These are phyloP conservation scores for Jaapia argillacea DNA, from an alignment of 768 basidiomycete genomes.

Conservation along the genomic window DNA sequence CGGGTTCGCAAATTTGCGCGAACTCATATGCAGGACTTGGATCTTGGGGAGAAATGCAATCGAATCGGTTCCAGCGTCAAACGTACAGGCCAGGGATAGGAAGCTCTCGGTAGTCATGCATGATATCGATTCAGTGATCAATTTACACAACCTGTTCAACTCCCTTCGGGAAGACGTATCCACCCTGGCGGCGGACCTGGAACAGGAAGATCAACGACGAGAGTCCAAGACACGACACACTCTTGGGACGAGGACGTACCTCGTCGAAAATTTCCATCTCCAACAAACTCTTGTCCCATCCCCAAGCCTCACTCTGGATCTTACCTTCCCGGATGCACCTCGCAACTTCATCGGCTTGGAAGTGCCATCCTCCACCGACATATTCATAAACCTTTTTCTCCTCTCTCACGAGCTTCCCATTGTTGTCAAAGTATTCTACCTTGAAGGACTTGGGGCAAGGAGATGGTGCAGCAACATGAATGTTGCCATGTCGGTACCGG, in stretches of 20 bases:
- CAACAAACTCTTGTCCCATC: slow-evolving; percentile 68
- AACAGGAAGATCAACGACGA: too few relatives aligned
- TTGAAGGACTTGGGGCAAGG: slow-evolving; percentile 58
- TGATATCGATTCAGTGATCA: too few relatives aligned
- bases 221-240: not conserved
- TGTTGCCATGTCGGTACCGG: slow-evolving; percentile 65
- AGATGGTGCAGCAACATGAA: slow-evolving; percentile 54
- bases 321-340: slow-evolving; percentile 66
- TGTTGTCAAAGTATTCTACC: slow-evolving; percentile 48
- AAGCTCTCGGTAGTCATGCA: too few relatives aligned
- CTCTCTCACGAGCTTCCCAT: slow-evolving; percentile 34
- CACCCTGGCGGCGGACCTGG: slow-evolving; percentile 60
- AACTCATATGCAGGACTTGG: too few relatives aligned
- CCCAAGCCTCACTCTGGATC: slow-evolving; percentile 64
- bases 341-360: slow-evolving; percentile 84
- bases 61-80: too few relatives aligned
- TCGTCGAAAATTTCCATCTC: slow-evolving; percentile 84
- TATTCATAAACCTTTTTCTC: slow-evolving; percentile 52
- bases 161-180: slow-evolving; percentile 51
- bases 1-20: too few relatives aligned
- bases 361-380: slow-evolving; percentile 69
- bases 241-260: too few relatives aligned
- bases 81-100: too few relatives aligned
- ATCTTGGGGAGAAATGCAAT: too few relatives aligned
- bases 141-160: slow-evolving; percentile 41